A percentile compares a stretch with the other conserved stretches of the same genome.
phyloP scores from a whole-genome alignment of 148 eudicot genomes.

The Silene uniflora region DNA sequence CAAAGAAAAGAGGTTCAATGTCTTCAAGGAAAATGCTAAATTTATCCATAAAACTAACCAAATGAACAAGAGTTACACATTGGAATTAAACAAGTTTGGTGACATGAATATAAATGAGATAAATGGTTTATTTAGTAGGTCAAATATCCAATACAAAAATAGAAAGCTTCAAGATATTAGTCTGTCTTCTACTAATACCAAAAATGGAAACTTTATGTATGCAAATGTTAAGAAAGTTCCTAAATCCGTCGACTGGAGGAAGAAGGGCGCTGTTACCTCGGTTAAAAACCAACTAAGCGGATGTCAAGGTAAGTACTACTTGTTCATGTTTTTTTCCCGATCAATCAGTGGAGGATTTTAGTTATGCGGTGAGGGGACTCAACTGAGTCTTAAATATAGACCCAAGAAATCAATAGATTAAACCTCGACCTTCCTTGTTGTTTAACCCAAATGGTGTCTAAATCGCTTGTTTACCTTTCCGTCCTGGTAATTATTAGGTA shows the following conservation, averaged over 20 bases:
- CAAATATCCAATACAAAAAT: too few species aligned
- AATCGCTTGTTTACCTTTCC: too few species aligned
- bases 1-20: constrained; percentile 31
- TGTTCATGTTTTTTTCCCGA: too few species aligned
- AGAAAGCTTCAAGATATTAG: too few species aligned
- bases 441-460: too few species aligned
- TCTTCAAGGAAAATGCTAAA: constrained; percentile 34
- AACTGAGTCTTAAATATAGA: too few species aligned
- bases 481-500: constrained; percentile 43
- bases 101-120: constrained; percentile 28
- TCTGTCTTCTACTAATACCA: constrained; percentile 9
- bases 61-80: constrained; percentile 37
- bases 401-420: too few species aligned
- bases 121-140: too few species aligned
- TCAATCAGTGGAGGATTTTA: too few species aligned
- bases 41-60: constrained; percentile 22
- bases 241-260: constrained; percentile 35
- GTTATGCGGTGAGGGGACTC: too few species aligned
- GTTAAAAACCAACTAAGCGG: constrained; percentile 20
- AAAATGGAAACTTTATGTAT: constrained; percentile 25
- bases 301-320: too few species aligned
- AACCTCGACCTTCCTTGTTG: too few species aligned
- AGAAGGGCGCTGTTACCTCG: constrained; percentile 32
- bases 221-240: constrained; percentile 23
- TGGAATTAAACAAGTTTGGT: constrained; percentile 37